Conservation (phyloP, 805 yeast species). For the Hanseniaspora lindneri region DNA sequence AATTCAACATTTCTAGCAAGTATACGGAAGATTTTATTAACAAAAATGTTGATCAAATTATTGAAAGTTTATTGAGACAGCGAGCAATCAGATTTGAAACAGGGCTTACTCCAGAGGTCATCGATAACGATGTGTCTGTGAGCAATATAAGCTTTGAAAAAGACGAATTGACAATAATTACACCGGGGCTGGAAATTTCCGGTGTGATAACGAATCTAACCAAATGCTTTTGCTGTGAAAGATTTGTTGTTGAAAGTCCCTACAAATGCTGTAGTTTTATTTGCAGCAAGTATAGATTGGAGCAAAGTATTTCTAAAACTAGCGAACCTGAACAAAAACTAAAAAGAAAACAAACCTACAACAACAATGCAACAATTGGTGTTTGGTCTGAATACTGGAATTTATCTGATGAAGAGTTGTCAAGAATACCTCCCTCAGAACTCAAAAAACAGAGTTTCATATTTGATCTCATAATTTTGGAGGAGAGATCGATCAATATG, state of each 20-base stretch:
- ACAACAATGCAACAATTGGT: conserved; percentile 30
- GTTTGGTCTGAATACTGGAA: conserved; percentile 64
- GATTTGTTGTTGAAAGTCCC: conserved; percentile 6
- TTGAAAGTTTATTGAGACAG: conserved; percentile 33
- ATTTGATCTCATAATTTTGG: conserved; percentile 62
- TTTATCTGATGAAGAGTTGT: conserved; percentile 41
- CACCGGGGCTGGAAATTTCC: conserved; percentile 28
- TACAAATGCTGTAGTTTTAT: conserved; percentile 10
- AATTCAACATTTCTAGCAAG: conserved; percentile 39
- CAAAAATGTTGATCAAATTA: conserved; percentile 38
- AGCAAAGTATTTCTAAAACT: no score
- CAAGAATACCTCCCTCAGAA: conserved; percentile 39
- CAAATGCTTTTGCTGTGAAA: conserved; percentile 7
- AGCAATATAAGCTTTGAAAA: conserved; percentile 17
- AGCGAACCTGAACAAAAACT: no score
- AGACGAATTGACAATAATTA: conserved; percentile 28
- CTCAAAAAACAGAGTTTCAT: conserved; percentile 61
- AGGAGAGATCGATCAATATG: conserved; percentile 56
- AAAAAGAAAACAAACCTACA: conserved; percentile 23
- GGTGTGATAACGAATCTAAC: conserved; percentile 24
- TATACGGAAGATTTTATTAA: conserved; percentile 41
- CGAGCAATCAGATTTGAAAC: conserved; percentile 35
- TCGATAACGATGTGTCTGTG: conserved; percentile 19
- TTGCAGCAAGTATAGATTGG: conserved; percentile 1
- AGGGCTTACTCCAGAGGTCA: conserved; percentile 19